These are phyloP conservation scores for Verticillium dahliae DNA, from an alignment of 2,329 filamentous ascomycete species.

Conservation along the genomic window DNA sequence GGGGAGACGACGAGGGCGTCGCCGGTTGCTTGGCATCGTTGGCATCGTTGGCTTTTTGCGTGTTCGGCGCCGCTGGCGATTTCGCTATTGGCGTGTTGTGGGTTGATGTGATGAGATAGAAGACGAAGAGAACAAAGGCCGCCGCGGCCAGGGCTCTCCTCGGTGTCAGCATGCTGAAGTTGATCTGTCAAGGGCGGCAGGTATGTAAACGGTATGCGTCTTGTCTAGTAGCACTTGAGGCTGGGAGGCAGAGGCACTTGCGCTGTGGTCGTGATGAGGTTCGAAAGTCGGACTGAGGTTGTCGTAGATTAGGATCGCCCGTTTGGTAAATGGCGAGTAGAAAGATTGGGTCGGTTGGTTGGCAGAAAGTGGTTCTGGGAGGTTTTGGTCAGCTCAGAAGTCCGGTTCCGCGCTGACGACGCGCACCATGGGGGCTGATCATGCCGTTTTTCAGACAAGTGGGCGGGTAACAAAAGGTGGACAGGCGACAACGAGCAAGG, in stretches of 20 bases:
- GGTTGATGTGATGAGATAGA: constrained; percentile 62
- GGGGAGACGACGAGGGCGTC: not conserved
- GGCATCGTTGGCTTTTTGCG: not conserved
- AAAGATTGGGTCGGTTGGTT: not conserved
- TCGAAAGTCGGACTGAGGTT: not conserved
- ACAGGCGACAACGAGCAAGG: not conserved
- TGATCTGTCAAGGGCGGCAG: not conserved
- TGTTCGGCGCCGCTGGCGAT: not conserved
- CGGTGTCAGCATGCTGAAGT: constrained; percentile 66
- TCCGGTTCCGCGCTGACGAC: not conserved
- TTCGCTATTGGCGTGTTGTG: constrained; percentile 26
- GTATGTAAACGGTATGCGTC: too few relatives aligned
- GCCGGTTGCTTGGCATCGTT: not conserved
- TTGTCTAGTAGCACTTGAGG: too few relatives aligned
- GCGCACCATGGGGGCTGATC: not conserved
- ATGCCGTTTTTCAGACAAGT: not conserved
- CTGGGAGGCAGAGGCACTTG: not conserved
- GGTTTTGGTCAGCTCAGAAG: not conserved
- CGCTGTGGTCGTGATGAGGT: not conserved
- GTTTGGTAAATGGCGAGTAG: not conserved
- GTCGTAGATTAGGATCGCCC: not conserved
- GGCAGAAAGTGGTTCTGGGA: not conserved
- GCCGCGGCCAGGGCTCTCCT: constrained; percentile 69
- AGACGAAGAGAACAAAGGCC: constrained; percentile 58
- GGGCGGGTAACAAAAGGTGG: not conserved